Percentiles rank a stretch among this genome's conserved stretches.
phyloP scores from a whole-genome alignment of 73 alveolate genomes.

The Tetrahymena malaccensis region DNA sequence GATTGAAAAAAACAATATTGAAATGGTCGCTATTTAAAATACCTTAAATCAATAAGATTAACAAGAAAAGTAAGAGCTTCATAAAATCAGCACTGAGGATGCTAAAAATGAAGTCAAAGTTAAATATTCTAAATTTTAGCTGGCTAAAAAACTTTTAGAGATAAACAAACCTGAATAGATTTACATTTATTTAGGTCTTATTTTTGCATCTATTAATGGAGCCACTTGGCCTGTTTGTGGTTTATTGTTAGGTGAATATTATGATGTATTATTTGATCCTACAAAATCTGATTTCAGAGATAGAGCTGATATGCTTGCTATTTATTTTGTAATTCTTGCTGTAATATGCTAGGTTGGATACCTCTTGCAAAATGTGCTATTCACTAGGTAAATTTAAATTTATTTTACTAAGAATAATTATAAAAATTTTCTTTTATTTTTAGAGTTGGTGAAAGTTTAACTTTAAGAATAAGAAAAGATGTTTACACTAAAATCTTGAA shows the following conservation, averaged over 20 bases:
- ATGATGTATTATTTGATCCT: not conserved
- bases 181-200: constrained; percentile 11
- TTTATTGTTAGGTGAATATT: constrained; percentile 21
- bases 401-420: not conserved
- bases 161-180: constrained; percentile 11
- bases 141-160: not conserved
- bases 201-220: constrained; percentile 12
- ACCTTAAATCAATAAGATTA: not conserved
- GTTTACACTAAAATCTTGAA: constrained; percentile 44
- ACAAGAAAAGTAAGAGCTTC: not conserved
- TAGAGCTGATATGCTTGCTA: not conserved
- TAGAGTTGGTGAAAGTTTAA: constrained; percentile 49
- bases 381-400: not conserved
- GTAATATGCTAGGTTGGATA: not conserved
- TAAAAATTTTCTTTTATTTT: not conserved
- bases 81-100: not conserved
- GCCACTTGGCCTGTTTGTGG: constrained; percentile 45
- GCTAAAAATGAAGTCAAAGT: not conserved
- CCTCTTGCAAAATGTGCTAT: not conserved
- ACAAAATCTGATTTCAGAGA: not conserved
- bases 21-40: not conserved
- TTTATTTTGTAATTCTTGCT: not conserved
- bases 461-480: constrained; percentile 52
- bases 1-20: not conserved
- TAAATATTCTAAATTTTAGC: not conserved